Evolutionary conservation across 805 yeast genomes (phyloP).

Genomic region (Candida maesae): DNA sequence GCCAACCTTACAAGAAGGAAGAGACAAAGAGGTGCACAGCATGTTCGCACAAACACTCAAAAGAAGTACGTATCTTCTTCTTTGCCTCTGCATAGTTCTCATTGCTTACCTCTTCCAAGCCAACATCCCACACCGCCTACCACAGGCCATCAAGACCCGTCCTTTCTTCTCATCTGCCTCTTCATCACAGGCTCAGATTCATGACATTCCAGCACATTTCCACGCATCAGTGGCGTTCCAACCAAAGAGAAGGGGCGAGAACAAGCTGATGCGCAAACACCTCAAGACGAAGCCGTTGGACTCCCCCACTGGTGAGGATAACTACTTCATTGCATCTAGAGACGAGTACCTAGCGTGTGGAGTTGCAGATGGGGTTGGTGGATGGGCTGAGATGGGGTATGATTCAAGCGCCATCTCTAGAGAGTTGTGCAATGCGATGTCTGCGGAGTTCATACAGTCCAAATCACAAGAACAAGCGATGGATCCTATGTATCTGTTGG

Average conservation of each 20-base stretch:
- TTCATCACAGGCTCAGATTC: slow-evolving; percentile 5
- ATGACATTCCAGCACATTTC: slow-evolving; percentile 35
- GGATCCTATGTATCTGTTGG: slow-evolving; percentile 42
- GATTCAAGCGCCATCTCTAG: slow-evolving; percentile 86
- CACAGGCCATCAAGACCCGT: slow-evolving; percentile 4
- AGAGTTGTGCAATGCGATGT: slow-evolving; percentile 63
- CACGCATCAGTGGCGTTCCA: slow-evolving; percentile 66
- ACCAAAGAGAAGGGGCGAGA: slow-evolving; percentile 63
- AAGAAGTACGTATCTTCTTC: slow-evolving; percentile 24
- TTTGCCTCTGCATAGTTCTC: slow-evolving; percentile 13
- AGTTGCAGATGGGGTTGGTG: slow-evolving; percentile 96
- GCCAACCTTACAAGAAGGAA: too few relatives aligned
- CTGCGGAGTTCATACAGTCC: slow-evolving; percentile 25
- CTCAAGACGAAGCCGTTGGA: slow-evolving; percentile 30
- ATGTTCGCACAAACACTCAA: slow-evolving; percentile 20
- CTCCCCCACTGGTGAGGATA: slow-evolving; percentile 79
- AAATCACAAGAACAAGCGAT: slow-evolving; percentile 4
- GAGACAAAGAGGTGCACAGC: not conserved
- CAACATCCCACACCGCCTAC: slow-evolving; percentile 7
- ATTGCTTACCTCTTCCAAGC: slow-evolving; percentile 23
- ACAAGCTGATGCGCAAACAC: slow-evolving; percentile 34
- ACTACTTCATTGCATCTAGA: slow-evolving; percentile 46
- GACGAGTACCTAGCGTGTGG: slow-evolving; percentile 49
- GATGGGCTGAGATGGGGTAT: slow-evolving; percentile 90
- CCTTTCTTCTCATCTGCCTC: slow-evolving; percentile 20